A percentile compares a stretch with the other conserved stretches of the same genome.
Conservation (phyloP, 2,329 filamentous ascomycete genomes). For the Aureobasidium sp. region DNA sequence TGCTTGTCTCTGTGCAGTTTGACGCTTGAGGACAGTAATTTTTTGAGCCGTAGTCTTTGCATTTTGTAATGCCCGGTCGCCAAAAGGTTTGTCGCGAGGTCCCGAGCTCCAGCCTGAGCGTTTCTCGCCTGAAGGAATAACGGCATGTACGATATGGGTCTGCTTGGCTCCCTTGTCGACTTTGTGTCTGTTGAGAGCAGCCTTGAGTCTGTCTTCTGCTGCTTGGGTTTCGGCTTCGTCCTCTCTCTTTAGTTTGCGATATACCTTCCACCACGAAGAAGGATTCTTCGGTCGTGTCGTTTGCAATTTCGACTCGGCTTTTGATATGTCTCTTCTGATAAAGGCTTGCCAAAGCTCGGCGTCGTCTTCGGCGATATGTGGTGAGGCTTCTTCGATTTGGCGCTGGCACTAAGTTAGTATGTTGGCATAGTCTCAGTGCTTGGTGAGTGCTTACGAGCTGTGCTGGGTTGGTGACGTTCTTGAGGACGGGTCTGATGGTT, state of each 20-base stretch:
- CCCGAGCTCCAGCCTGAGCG: neutral
- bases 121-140: conserved; percentile 14
- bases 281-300: conserved; percentile 55
- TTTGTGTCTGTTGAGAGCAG: conserved; percentile 55
- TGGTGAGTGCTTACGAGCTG: conserved; percentile 46
- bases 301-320: conserved; percentile 52
- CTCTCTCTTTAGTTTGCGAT: conserved; percentile 42
- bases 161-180: conserved; percentile 50
- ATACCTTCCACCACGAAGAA: conserved; percentile 69
- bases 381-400: conserved; percentile 64
- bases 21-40: conserved; percentile 7
- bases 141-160: conserved; percentile 21
- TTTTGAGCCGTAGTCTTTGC: conserved; percentile 14
- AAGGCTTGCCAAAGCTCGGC: conserved; percentile 70
- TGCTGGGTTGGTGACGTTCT: conserved; percentile 60
- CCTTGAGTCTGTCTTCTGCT: conserved; percentile 25
- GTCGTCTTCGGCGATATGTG: conserved; percentile 63
- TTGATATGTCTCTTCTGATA: conserved; percentile 68
- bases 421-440: too few relatives aligned
- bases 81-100: conserved; percentile 5
- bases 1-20: neutral
- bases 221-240: conserved; percentile 29
- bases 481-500: conserved; percentile 58
- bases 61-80: conserved; percentile 16
- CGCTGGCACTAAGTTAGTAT: conserved; percentile 18